Conservation (phyloP, 768 basidiomycete genomes). For the Lentinula boryana region DNA sequence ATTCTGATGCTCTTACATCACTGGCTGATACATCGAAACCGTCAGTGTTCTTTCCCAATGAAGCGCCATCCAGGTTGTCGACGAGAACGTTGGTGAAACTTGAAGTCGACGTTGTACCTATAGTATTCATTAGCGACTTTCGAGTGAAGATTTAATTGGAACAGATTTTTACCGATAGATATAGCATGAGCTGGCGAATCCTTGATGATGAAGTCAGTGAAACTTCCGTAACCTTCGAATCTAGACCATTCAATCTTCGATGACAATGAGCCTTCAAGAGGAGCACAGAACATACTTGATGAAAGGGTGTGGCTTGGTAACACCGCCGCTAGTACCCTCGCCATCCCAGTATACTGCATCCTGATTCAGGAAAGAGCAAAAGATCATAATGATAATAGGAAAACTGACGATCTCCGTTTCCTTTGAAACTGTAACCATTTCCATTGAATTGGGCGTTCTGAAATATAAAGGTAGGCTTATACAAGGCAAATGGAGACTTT, state of each 20-base stretch:
- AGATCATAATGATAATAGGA: background rate
- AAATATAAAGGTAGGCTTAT: background rate
- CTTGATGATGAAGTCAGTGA: conserved; percentile 5
- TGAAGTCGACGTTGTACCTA: background rate
- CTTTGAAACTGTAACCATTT: background rate
- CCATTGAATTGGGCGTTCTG: conserved; percentile 2
- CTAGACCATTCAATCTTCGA: background rate
- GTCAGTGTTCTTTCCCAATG: conserved; percentile 21
- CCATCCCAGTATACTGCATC: conserved; percentile 17
- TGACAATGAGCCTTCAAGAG: background rate
- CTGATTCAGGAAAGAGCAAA: background rate
- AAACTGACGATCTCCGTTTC: background rate
- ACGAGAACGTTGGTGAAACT: background rate
- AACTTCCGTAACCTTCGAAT: conserved; percentile 7
- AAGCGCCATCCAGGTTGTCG: conserved; percentile 1
- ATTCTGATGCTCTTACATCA: conserved; percentile 10
- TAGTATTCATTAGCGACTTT: no score
- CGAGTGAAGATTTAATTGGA: no score
- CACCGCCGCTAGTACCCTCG: conserved; percentile 10
- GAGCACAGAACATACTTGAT: background rate
- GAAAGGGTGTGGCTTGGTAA: conserved; percentile 15
- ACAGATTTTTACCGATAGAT: background rate
- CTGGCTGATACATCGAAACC: conserved; percentile 20
- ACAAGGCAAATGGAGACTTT: no score
- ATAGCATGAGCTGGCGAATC: conserved; percentile 9